These are phyloP conservation scores for Aspergillus quadrilineatus DNA, from an alignment of 2,329 filamentous ascomycete species.

Conservation along the genomic window DNA sequence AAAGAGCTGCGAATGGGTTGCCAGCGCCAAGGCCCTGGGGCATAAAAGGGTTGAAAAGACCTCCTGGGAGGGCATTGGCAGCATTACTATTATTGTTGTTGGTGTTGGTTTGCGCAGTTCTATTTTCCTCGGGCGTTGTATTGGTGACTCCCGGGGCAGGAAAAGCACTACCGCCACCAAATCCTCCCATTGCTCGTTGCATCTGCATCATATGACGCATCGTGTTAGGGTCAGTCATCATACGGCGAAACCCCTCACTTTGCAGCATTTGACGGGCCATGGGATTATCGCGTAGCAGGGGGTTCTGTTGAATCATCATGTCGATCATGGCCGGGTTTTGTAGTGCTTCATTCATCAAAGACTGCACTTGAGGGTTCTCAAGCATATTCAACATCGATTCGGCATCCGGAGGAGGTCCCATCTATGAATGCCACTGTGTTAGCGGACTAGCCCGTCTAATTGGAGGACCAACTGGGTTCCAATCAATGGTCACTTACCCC, in stretches of 20 bases:
- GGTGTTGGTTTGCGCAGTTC: conserved; percentile 24
- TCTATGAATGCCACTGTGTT: conserved; percentile 53
- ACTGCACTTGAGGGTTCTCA: conserved; percentile 80
- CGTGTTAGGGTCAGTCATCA: conserved; percentile 89
- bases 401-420: conserved; percentile 81
- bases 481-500: conserved; percentile 63
- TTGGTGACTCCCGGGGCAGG: conserved; percentile 91
- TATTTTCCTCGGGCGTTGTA: conserved; percentile 64
- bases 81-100: conserved; percentile 38
- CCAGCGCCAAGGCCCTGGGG: conserved; percentile 27
- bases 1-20: conserved; percentile 65
- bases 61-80: conserved; percentile 3
- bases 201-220: conserved; percentile 80
- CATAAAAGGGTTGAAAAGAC: conserved; percentile 34
- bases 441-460: conserved; percentile 12
- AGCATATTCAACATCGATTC: conserved; percentile 83
- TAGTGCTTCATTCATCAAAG: conserved; percentile 89
- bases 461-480: not conserved
- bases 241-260: conserved; percentile 81
- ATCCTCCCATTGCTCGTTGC: conserved; percentile 63
- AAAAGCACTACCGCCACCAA: conserved; percentile 57
- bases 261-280: conserved; percentile 81
- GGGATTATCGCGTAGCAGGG: conserved; percentile 72
- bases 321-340: conserved; percentile 94
- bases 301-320: conserved; percentile 90